Evolutionary conservation across 2,329 filamentous ascomycete species (phyloP), one percentile per base, ranked within the genome.

Genomic region (Torrubiella hemipterigena): DNA sequence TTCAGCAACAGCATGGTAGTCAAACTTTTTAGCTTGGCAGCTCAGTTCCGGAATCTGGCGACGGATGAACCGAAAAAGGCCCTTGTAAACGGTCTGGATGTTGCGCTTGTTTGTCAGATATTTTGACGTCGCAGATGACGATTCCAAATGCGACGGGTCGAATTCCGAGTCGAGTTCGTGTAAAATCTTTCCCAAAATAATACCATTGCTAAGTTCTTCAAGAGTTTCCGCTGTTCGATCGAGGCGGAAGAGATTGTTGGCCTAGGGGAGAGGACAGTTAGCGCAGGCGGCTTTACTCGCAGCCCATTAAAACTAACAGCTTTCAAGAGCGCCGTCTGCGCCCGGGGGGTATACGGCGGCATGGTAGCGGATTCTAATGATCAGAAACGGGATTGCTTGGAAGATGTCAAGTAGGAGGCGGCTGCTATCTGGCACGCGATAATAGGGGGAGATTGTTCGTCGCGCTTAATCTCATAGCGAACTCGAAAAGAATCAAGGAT

Each of bases 91-190:
- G 30, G 61, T 56, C 43, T 72, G 67, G 19, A 73, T 54, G 38
- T 63, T 69, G 37, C 64, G 59, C 46, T 69, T 63, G 46, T 64
- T 56, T 41, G 61, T 56, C 35, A 67, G 48, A 45, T 64, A 61
- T 37, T 57, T 51, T 29, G 59, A 56, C 18, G 56, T 53, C 31
- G 58, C 52, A 28, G 57, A 50, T 37, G 51, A 62, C 28, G 59
- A 55, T 34, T 71, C 63, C 33, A 77, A 64, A 37, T 70, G 60
- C 1, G 61, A 55, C 18, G 64, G 60, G 45, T 71, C 64, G 45
- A 75, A 79, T 37, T 64, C 56, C 20, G 62, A 47, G 42, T 77
- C 70, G 29, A 79, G 54, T 43, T 75, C 65, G 47, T 69, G 61
- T 36, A 76, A 63, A 28, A 75, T 61, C 39, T 69, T 54, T 24